Base-by-base conservation (phyloP, 495 filamentous ascomycete genomes). In the Thozetella sp. region DNA sequence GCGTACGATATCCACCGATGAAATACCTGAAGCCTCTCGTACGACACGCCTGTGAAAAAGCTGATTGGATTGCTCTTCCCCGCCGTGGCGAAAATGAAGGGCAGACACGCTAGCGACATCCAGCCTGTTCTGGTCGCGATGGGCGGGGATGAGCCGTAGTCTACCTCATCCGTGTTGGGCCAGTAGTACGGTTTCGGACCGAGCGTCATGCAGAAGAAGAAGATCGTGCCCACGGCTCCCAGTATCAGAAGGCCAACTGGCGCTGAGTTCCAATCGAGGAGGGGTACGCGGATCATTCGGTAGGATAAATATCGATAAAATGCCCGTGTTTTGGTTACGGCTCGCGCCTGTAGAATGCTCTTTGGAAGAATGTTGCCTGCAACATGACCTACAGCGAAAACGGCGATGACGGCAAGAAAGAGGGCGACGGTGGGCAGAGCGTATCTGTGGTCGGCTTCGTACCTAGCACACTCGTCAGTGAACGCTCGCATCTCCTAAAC, bases 101-200 rank as follows among this genome's bases (percentile, higher is more conserved):
- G 83, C 23, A 84, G 58, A 48, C 76, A 73, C 0, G 78, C 83
- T 12, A 81, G 46, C 4, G 81, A 76, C 75, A 86, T 80, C 68
- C 78, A 81, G 10, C 82, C 85, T 0, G 78, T 60, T 19, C 84
- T 64, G 0, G 81, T 81, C 2, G 81, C 80, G 25, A 85, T 72
- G 2, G 84, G 81, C 12, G 84, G 83, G 1, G 75, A 76, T 22
- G 67, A 66, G 9, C 82, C 83, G 54, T 76, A 84, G 30, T 37
- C 30, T 15, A 37, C 30, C 15, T 37, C 30, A 37, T 66, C 65
- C 2, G 70, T 75, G 40, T 80, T 81, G 2, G 83, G 77, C 81
- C 83, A 86, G 67, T 87, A 87, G 56, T 86, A 86, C 0, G 84
- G 83, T 53, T 75, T 61, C 2, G 83, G 79, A 20, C 72, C 75